These are phyloP conservation scores for Orbilia javanica DNA, from an alignment of 2,329 filamentous ascomycete species.

Conservation along the genomic window DNA sequence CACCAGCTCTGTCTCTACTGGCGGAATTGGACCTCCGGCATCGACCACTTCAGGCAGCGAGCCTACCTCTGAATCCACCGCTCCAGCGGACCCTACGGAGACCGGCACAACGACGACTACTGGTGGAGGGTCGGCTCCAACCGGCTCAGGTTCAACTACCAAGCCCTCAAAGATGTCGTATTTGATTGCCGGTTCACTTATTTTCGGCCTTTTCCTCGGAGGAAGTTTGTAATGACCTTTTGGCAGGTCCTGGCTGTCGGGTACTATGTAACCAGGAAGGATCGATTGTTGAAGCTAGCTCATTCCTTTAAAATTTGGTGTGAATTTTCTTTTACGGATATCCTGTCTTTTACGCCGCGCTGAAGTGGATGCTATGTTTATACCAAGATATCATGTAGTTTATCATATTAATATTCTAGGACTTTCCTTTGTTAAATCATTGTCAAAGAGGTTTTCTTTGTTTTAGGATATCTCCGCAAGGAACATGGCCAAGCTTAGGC, in stretches of 20 bases:
- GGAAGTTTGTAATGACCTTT: background rate
- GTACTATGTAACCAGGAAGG: too few relatives aligned
- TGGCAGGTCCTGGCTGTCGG: too few relatives aligned
- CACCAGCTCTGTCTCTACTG: background rate
- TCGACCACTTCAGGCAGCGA: background rate
- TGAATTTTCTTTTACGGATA: background rate
- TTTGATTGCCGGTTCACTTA: background rate
- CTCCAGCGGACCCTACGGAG: background rate
- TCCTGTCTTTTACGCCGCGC: too few relatives aligned
- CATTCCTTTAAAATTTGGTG: background rate
- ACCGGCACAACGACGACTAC: background rate
- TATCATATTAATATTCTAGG: too few relatives aligned
- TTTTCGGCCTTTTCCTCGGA: constrained; percentile 9
- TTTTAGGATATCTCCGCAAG: too few relatives aligned
- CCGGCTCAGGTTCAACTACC: background rate
- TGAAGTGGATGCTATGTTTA: too few relatives aligned
- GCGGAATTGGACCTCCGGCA: background rate
- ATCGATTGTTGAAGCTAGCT: background rate
- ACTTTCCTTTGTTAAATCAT: too few relatives aligned
- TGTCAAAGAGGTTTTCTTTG: too few relatives aligned
- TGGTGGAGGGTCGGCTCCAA: background rate
- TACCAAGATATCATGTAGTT: too few relatives aligned
- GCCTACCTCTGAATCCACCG: background rate
- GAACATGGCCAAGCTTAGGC: too few relatives aligned
- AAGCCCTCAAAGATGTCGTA: background rate